phyloP scores from a whole-genome alignment of 495 filamentous ascomycete species.

The Penicillium antarcticum region DNA sequence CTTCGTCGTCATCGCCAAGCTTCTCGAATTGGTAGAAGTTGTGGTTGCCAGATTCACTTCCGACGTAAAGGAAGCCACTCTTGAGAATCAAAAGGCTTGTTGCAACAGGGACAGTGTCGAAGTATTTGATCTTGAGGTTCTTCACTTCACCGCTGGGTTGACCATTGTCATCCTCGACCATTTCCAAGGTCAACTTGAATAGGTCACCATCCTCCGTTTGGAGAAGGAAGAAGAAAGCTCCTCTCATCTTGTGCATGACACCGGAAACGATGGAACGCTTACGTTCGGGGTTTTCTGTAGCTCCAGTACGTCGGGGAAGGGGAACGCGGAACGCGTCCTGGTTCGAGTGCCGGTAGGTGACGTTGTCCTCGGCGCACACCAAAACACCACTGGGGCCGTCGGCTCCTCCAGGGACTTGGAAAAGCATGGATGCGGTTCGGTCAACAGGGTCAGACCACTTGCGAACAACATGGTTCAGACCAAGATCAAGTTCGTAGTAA shows the following conservation, averaged over 20 bases:
- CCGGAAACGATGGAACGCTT: conserved; percentile 84
- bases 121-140: conserved; percentile 91
- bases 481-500: conserved; percentile 96
- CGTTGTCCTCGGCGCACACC: conserved; percentile 89
- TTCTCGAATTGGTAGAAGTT: conserved; percentile 97
- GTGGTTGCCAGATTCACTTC: conserved; percentile 88
- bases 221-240: conserved; percentile 96
- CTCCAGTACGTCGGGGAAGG: conserved; percentile 79
- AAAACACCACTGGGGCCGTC: conserved; percentile 94
- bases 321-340: conserved; percentile 84
- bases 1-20: conserved; percentile 92
- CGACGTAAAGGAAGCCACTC: conserved; percentile 92
- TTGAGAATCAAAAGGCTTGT: conserved; percentile 86
- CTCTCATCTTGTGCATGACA: conserved; percentile 94
- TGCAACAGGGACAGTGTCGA: conserved; percentile 90
- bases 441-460: conserved; percentile 95
- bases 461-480: conserved; percentile 92
- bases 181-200: conserved; percentile 93
- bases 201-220: conserved; percentile 96
- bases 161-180: conserved; percentile 76
- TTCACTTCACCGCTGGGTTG: conserved; percentile 76
- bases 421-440: conserved; percentile 82
- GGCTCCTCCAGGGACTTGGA: conserved; percentile 91
- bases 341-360: conserved; percentile 93
- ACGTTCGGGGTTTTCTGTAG: conserved; percentile 87